A percentile compares a stretch with the other conserved stretches of the same genome.
These are phyloP conservation scores for Calonectria multiphialidica DNA, from an alignment of 2,329 filamentous ascomycete species.

Conservation along the genomic window DNA sequence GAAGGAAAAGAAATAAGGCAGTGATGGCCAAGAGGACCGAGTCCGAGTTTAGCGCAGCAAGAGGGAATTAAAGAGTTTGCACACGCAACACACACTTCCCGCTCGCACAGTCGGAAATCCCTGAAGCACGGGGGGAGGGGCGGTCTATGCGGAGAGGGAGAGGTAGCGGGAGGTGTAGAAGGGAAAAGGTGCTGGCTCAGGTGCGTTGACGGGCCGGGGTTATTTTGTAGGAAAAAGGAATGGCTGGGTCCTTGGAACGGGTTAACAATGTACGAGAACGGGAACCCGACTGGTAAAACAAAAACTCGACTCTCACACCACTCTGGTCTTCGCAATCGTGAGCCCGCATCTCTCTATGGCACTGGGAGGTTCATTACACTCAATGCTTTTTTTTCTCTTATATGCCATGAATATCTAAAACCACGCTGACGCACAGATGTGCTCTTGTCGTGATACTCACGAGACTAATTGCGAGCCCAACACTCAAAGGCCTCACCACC, in stretches of 20 bases:
- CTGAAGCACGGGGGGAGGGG: not conserved
- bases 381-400: not conserved
- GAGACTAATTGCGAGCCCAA: slow-evolving; percentile 2
- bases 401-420: not conserved
- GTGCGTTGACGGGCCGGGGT: slow-evolving; percentile 15
- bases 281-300: slow-evolving; percentile 10
- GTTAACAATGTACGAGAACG: slow-evolving; percentile 12
- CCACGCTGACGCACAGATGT: not conserved
- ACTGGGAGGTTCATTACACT: not conserved
- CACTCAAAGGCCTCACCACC: slow-evolving; percentile 12
- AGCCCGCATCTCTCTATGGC: not conserved
- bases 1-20: not conserved
- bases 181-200: slow-evolving; percentile 1
- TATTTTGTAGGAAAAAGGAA: slow-evolving; percentile 19
- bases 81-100: not conserved
- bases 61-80: slow-evolving; percentile 3
- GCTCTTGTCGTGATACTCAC: not conserved
- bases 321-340: not conserved
- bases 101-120: slow-evolving; percentile 1
- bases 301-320: slow-evolving; percentile 15
- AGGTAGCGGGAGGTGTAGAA: slow-evolving; percentile 7
- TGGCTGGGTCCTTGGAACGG: slow-evolving; percentile 17
- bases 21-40: not conserved
- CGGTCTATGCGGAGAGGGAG: not conserved
- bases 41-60: not conserved